A percentile compares a stretch with the other conserved stretches of the same genome.
Conservation (phyloP, 73 alveolate species). For the Stentor roeselii region DNA sequence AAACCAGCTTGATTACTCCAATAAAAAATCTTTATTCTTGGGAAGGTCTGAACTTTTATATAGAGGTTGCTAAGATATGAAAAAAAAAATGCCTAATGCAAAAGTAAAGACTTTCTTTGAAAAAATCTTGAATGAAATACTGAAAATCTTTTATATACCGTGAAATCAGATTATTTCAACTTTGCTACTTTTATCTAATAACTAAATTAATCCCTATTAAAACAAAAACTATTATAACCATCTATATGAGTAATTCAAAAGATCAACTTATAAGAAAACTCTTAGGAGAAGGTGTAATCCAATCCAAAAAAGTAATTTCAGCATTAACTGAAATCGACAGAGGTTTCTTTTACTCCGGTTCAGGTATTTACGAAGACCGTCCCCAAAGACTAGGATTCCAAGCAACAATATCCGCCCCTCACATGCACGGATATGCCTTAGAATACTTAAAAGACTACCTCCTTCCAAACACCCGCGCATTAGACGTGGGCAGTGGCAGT, state of each 20-base stretch:
- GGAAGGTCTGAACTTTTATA: too few species aligned
- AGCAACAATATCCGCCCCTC: constrained; percentile 89
- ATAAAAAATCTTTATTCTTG: too few species aligned
- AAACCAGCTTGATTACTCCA: too few species aligned
- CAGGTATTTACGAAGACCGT: constrained; percentile 45
- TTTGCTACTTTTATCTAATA: too few species aligned
- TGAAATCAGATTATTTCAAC: too few species aligned
- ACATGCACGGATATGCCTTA: constrained; percentile 84
- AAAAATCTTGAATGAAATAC: too few species aligned
- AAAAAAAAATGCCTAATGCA: too few species aligned
- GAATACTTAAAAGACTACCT: constrained; percentile 42
- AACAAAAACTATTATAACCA: too few species aligned
- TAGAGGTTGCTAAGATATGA: too few species aligned
- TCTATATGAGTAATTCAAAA: background rate
- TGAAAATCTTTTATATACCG: too few species aligned
- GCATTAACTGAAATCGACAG: constrained; percentile 29
- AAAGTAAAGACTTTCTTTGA: too few species aligned
- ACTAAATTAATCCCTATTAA: too few species aligned
- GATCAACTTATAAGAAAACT: constrained; percentile 19
- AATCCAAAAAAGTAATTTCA: background rate
- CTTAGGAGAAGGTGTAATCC: constrained; percentile 11
- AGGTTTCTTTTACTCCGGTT: constrained; percentile 12
- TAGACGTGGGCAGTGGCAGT: constrained; percentile 84
- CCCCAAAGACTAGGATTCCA: constrained; percentile 78
- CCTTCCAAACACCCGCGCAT: constrained; percentile 45